These are phyloP conservation scores for Zymoseptoria ardabiliae DNA, from an alignment of 2,329 filamentous ascomycete species.

Conservation along the genomic window DNA sequence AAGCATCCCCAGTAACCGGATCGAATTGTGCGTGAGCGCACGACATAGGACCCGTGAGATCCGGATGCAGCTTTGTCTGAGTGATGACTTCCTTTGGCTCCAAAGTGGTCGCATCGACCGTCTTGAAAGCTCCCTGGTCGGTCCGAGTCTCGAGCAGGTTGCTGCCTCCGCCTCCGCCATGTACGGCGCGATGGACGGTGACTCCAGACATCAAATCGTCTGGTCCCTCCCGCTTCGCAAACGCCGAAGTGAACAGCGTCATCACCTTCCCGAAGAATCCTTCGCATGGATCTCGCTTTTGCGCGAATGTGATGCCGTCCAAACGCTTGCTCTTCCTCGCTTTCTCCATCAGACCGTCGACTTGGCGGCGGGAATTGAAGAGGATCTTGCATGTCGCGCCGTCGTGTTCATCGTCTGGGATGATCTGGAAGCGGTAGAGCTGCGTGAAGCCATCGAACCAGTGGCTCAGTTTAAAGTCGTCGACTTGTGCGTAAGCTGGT, in stretches of 20 bases:
- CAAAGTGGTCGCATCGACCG: slow-evolving; percentile 61
- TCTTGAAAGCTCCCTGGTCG: slow-evolving; percentile 53
- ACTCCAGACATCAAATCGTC: slow-evolving; percentile 53
- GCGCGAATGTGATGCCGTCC: slow-evolving; percentile 57
- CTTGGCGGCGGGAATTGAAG: slow-evolving; percentile 67
- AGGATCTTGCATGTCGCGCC: slow-evolving; percentile 40
- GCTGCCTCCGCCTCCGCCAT: neutral
- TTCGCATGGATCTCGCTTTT: slow-evolving; percentile 66
- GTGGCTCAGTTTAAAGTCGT: slow-evolving; percentile 55
- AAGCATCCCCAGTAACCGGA: slow-evolving; percentile 64
- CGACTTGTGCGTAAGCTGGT: slow-evolving; percentile 52
- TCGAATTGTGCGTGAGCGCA: slow-evolving; percentile 67
- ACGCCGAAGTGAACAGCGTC: slow-evolving; percentile 45
- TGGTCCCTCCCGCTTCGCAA: neutral
- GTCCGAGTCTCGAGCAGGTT: slow-evolving; percentile 46
- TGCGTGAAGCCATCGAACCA: slow-evolving; percentile 77
- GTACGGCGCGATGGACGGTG: slow-evolving; percentile 32
- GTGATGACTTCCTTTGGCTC: slow-evolving; percentile 58
- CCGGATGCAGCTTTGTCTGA: slow-evolving; percentile 57
- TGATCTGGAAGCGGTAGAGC: slow-evolving; percentile 65
- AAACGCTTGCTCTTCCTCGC: slow-evolving; percentile 54
- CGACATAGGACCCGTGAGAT: slow-evolving; percentile 58
- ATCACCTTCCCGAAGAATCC: slow-evolving; percentile 65
- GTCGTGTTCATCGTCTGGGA: slow-evolving; percentile 31
- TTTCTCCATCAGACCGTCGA: slow-evolving; percentile 54